Evolutionary conservation across 177 flowering plant genomes (phyloP).

Genomic region (Tripterygium wilfordii): DNA sequence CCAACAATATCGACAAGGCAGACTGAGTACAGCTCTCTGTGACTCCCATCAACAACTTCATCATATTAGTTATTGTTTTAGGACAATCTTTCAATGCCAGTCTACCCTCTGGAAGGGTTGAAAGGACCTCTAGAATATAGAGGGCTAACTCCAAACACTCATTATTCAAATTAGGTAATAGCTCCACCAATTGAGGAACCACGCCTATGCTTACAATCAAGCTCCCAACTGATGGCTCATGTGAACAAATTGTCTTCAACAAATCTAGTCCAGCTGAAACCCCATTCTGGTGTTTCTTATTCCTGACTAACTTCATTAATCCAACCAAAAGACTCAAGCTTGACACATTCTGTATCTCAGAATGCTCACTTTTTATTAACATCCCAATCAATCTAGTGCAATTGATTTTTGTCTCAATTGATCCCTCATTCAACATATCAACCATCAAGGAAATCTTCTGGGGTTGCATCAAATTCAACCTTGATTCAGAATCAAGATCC

Average conservation of each 20-base stretch:
- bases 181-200: conserved; percentile 55
- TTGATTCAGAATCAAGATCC: conserved; percentile 40
- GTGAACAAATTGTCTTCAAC: conserved; percentile 40
- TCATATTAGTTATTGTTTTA: conserved; percentile 48
- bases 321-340: conserved; percentile 66
- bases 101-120: conserved; percentile 52
- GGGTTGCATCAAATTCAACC: conserved; percentile 51
- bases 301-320: conserved; percentile 57
- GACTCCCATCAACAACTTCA: conserved; percentile 56
- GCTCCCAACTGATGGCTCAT: conserved; percentile 29
- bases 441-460: conserved; percentile 56
- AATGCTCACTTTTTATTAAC: conserved; percentile 47
- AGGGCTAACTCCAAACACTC: conserved; percentile 61
- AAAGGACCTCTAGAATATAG: conserved; percentile 43
- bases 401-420: conserved; percentile 62
- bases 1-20: conserved; percentile 61
- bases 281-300: conserved; percentile 49
- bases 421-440: conserved; percentile 72
- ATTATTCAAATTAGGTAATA: conserved; percentile 39
- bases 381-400: conserved; percentile 46
- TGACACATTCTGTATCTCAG: conserved; percentile 40
- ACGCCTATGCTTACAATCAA: conserved; percentile 55
- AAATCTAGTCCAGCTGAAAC: conserved; percentile 45
- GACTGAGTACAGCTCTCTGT: conserved; percentile 64
- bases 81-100: conserved; percentile 56